Evolutionary conservation across 768 basidiomycete genomes (phyloP), one percentile per base, ranked within the genome.

Genomic region (Boletus sensibilis): DNA sequence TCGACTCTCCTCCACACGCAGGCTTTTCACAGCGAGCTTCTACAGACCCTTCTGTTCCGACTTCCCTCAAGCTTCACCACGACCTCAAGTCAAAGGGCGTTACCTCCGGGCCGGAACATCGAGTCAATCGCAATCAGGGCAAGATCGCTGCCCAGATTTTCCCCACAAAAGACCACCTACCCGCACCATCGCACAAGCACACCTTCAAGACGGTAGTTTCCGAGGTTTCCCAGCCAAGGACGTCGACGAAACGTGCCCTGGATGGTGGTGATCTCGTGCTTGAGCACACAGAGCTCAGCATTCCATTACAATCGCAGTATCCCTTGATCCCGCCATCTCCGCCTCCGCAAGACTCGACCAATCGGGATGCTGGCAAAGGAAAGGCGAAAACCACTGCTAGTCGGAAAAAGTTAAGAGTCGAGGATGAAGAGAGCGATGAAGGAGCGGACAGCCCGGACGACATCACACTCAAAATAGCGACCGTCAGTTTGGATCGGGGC

Each of bases 321-420:
- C 51, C 64, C 27, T 78, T 88, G 46, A 67, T 89, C 50, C 86
- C 87, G 8, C 87, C 88, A 18, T 88, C 89, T 18, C 88, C 88
- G n/a, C 84, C 86, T 18, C 78, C 79, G 4, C 72, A 72, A 23
- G 66, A 72, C 37, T 58, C 67, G 23, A 58, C 59, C 67, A 50
- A 54, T 50, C 50, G 73, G 66, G 62, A 66, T 58, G 29, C 69
- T 74, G 65, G 72, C 25, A 82, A 78, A 63, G 73, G 69, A 37
- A 81, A 75, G 56, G 68, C 67, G 13, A 78, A 72, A 52, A 54
- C 61, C n/a, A 60, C 59, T n/a, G 52, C 58, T 23, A 52, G 64
- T 54, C 74, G 82, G 57, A 87, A 85, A 74, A 84, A 82, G 64
- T 68, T 71, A 20, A 83, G 78, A 64, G 51, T 79, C n/a, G 64